Conservation (phyloP, 306 rosid species). For the Trichosanthes cucumerina region DNA sequence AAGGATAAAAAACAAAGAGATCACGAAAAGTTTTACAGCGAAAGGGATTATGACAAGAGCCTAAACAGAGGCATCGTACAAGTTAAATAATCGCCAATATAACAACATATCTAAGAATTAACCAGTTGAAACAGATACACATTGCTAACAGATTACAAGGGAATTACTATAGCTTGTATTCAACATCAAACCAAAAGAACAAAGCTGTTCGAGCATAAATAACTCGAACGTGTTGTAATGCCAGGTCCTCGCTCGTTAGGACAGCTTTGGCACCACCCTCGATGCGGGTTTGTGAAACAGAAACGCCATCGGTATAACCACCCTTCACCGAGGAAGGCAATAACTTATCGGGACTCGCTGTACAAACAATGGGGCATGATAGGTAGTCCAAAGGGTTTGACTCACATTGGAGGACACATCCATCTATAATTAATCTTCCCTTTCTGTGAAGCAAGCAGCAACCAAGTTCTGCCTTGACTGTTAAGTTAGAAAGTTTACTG, state of each 20-base stretch:
- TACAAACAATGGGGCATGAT: conserved; percentile 81
- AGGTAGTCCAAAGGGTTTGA: conserved; percentile 72
- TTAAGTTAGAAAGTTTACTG: conserved; percentile 77
- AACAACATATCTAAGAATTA: neutral
- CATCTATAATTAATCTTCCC: conserved; percentile 79
- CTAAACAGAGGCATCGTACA: neutral
- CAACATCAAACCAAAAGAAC: conserved; percentile 93
- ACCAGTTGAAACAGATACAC: neutral
- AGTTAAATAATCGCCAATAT: neutral
- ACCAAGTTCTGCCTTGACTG: conserved; percentile 91
- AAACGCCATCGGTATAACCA: conserved; percentile 45
- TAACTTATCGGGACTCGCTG: conserved; percentile 34
- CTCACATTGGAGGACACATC: conserved; percentile 85
- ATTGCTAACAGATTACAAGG: conserved; percentile 4
- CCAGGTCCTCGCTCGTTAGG: conserved; percentile 60
- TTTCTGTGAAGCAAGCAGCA: conserved; percentile 88
- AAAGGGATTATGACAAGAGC: neutral
- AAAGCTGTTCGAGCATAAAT: conserved; percentile 68
- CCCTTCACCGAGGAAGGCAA: conserved; percentile 35
- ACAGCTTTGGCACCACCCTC: conserved; percentile 96
- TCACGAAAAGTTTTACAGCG: neutral
- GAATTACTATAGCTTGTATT: conserved; percentile 31
- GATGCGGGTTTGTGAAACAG: conserved; percentile 84
- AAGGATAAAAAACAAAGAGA: neutral
- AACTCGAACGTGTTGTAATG: conserved; percentile 83